These are phyloP conservation scores for Ophiostoma ulmi DNA, from an alignment of 2,329 filamentous ascomycete genomes.

Conservation along the genomic window DNA sequence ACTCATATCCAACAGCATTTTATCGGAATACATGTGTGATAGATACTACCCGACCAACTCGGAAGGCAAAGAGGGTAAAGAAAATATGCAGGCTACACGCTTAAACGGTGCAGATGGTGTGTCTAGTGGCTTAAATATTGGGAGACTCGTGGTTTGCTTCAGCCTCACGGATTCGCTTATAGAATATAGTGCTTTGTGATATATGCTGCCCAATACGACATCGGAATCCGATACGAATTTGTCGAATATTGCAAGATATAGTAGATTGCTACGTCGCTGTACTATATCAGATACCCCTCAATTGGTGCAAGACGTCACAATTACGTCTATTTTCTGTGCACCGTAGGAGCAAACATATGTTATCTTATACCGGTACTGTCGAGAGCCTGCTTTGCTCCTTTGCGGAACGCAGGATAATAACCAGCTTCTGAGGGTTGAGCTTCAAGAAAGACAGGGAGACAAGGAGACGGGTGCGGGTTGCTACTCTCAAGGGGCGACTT, in stretches of 20 bases:
- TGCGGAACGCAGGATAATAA: neutral
- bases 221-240: neutral
- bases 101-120: neutral
- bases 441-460: neutral
- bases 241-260: neutral
- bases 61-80: neutral
- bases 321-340: neutral
- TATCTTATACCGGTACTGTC: no score
- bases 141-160: neutral
- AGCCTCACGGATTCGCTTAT: neutral
- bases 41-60: neutral
- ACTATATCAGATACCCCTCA: neutral
- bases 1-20: neutral
- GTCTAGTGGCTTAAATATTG: neutral
- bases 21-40: neutral
- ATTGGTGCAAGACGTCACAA: neutral
- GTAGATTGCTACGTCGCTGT: neutral
- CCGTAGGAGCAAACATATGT: no score
- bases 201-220: slow-evolving; percentile 4
- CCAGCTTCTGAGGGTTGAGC: no score
- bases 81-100: slow-evolving; percentile 3
- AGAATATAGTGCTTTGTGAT: neutral
- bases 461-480: neutral
- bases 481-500: neutral
- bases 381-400: neutral